These are phyloP conservation scores for Trichoderma virens DNA, from an alignment of 495 filamentous ascomycete species.

Conservation along the genomic window DNA sequence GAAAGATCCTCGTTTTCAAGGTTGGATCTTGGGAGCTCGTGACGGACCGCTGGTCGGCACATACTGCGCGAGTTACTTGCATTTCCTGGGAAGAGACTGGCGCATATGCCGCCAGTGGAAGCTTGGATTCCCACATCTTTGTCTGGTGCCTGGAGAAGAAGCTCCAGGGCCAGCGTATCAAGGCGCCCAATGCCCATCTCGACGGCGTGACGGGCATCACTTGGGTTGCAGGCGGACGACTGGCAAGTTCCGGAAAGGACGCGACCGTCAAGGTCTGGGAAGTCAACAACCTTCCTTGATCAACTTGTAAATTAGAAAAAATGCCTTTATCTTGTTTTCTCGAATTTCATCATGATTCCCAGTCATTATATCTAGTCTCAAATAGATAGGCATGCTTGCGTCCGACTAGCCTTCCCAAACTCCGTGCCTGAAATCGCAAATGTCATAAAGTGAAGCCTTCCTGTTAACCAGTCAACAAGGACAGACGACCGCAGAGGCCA, in stretches of 20 bases:
- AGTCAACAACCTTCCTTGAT: slow-evolving; percentile 54
- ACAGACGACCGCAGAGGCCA: background rate
- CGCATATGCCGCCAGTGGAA: slow-evolving; percentile 73
- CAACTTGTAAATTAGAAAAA: background rate
- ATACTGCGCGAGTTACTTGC: slow-evolving; percentile 76
- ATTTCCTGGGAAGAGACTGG: slow-evolving; percentile 75
- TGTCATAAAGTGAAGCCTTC: background rate
- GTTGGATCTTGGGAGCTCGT: slow-evolving; percentile 51
- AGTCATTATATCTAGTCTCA: background rate
- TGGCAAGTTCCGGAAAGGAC: slow-evolving; percentile 78
- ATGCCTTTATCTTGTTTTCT: background rate
- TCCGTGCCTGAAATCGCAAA: background rate
- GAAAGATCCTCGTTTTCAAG: slow-evolving; percentile 74
- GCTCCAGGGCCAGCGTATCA: slow-evolving; percentile 58
- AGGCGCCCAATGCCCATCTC: slow-evolving; percentile 80
- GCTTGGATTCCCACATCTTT: slow-evolving; percentile 81
- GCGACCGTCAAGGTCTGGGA: slow-evolving; percentile 86
- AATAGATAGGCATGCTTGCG: background rate
- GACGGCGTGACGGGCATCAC: slow-evolving; percentile 85
- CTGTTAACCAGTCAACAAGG: background rate
- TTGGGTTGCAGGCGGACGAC: slow-evolving; percentile 67
- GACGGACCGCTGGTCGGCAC: slow-evolving; percentile 81
- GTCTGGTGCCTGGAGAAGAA: slow-evolving; percentile 86
- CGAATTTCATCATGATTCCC: background rate
- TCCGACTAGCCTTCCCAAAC: background rate